Conservation (phyloP, 169 alveolate species). For the Plasmodium yoelii region DNA sequence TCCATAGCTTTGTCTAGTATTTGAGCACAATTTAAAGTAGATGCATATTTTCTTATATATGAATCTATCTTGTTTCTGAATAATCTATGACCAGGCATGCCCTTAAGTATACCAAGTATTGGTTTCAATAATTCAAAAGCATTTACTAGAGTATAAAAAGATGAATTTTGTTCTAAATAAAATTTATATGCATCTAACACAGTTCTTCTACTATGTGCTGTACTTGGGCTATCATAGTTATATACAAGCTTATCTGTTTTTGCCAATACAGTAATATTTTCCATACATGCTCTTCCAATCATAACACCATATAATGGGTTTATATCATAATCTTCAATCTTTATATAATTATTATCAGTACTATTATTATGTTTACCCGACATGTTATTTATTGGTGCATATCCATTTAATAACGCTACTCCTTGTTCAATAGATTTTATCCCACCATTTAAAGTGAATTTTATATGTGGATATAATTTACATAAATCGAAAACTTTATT, state of each 20-base stretch:
- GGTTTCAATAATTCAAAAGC: conserved; percentile 85
- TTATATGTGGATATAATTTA: conserved; percentile 91
- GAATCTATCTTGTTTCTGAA: conserved; percentile 79
- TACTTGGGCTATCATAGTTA: conserved; percentile 71
- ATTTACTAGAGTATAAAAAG: conserved; percentile 72
- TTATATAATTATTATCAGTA: conserved; percentile 24
- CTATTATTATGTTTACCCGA: conserved; percentile 47
- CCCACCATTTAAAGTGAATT: conserved; percentile 96
- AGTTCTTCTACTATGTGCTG: conserved; percentile 81
- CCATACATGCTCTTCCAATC: conserved; percentile 90
- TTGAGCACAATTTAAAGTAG: conserved; percentile 41
- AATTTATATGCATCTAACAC: conserved; percentile 80
- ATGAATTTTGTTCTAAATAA: conserved; percentile 44
- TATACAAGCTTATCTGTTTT: conserved; percentile 84
- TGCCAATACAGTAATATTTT: conserved; percentile 85
- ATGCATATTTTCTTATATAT: conserved; percentile 59
- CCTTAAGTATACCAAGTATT: conserved; percentile 86
- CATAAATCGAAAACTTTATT: conserved; percentile 91
- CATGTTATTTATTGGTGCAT: conserved; percentile 13
- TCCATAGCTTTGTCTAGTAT: conserved; percentile 51
- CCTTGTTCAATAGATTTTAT: conserved; percentile 84
- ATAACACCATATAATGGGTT: conserved; percentile 85
- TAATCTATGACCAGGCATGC: conserved; percentile 83
- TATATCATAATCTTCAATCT: conserved; percentile 48
- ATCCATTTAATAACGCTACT: conserved; percentile 78